These are phyloP conservation scores for Alternaria atra DNA, from an alignment of 2,329 filamentous ascomycete genomes.

Conservation along the genomic window DNA sequence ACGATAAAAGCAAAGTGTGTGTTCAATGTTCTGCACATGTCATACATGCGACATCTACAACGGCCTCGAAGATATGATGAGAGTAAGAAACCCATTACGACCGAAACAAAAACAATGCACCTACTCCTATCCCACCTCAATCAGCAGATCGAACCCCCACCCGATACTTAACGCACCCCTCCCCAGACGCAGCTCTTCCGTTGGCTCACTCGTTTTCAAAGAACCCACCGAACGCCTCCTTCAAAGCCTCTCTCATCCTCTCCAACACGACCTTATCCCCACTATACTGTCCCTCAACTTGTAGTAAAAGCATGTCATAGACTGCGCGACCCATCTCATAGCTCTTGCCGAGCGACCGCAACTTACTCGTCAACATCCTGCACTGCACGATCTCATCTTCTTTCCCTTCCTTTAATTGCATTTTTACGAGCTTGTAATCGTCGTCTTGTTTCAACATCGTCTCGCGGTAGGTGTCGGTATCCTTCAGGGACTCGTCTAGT, in stretches of 20 bases:
- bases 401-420: not conserved
- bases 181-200: not conserved
- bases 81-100: no score
- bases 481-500: not conserved
- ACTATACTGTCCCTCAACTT: not conserved
- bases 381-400: not conserved
- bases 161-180: not conserved
- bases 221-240: not conserved
- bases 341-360: not conserved
- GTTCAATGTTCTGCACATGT: not conserved
- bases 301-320: not conserved
- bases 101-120: no score
- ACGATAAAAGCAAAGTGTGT: not conserved
- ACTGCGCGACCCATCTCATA: not conserved
- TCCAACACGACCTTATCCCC: not conserved
- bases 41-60: no score
- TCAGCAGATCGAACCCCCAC: not conserved
- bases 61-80: no score
- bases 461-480: not conserved
- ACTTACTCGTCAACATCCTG: not conserved
- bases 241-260: not conserved
- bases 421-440: not conserved
- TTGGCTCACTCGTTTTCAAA: not conserved
- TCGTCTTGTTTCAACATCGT: not conserved
- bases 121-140: not conserved